Evolutionary conservation across 2,329 filamentous ascomycete genomes (phyloP), one percentile per base, ranked within the genome.

Genomic region (Cucurbitaria berberidis): DNA sequence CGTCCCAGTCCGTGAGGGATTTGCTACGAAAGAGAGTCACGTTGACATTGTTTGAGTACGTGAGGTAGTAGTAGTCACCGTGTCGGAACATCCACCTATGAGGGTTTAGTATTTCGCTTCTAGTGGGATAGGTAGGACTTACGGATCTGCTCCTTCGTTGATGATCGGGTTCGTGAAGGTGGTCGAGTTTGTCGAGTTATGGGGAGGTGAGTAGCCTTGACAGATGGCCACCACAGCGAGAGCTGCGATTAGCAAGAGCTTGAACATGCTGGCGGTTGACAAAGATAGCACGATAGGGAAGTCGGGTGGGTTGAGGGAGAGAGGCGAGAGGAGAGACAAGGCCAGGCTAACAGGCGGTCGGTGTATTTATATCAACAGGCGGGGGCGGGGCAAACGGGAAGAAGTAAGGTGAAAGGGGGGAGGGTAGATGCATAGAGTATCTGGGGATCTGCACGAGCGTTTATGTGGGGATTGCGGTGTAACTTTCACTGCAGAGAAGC

Each of bases 151-250:
- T 16, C 76, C 78, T 1, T 56, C 53, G 15, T 74, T 63, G 11
- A 80, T 58, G 13, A 81, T 72, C 1, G 79, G 78, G 52, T 81
- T 81, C 1, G 72, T 78, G 62, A 72, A 81, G n/a, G 77, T 79
- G 15, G 68, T 52, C 13, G 56, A 51, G 27, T 56, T 62, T 21
- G 57, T 59, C 11, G 45, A 39, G 44, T 61, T 59, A 15, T 32
- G 43, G 10, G 52, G 39, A 21, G 57, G 44, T 7, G 57, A 29
- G 35, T 62, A 47, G 39, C 53, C 55, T 45, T 69, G 67, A 32
- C 67, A 62, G 18, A 56, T 30, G 21, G 51, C 57, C 9, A 63
- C 30, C 26, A 58, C 41, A 49, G 57, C 57, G 30, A 69, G 56
- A n/a, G 58, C 58, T 52, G 60, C 59, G 35, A 38, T 22, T 1